These are phyloP conservation scores for Fusarium brachygibbosum DNA, from an alignment of 2,329 filamentous ascomycete genomes.

Conservation along the genomic window DNA sequence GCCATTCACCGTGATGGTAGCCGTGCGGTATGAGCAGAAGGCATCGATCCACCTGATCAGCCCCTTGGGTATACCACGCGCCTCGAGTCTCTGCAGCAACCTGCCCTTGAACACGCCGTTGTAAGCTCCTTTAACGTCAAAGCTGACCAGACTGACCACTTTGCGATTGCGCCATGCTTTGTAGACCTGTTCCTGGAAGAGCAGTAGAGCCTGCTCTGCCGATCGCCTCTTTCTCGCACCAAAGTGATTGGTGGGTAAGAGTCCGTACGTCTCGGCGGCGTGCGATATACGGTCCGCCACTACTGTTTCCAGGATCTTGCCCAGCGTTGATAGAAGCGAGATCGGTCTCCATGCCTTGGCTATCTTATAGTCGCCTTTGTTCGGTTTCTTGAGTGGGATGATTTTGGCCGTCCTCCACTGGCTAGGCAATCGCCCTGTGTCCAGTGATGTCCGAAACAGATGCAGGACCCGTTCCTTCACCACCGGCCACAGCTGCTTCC, in stretches of 20 bases:
- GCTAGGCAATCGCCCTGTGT: not conserved
- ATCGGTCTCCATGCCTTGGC: conserved; percentile 48
- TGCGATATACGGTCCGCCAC: not conserved
- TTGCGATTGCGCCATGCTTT: not conserved
- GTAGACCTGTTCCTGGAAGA: not conserved
- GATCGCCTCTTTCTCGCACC: not conserved
- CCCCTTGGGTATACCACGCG: not conserved
- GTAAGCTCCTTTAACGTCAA: not conserved
- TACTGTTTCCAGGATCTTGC: conserved; percentile 34
- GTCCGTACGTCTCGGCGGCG: not conserved
- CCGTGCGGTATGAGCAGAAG: not conserved
- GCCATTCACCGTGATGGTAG: not conserved
- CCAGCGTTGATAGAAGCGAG: conserved; percentile 47
- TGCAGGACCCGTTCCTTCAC: conserved; percentile 10
- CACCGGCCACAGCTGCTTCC: conserved; percentile 4
- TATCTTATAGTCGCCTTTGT: conserved; percentile 41
- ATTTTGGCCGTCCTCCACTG: conserved; percentile 39
- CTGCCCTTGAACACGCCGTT: not conserved
- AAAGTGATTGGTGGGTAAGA: not conserved
- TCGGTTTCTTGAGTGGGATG: conserved; percentile 32
- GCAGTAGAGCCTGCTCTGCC: not conserved
- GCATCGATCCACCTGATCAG: not conserved
- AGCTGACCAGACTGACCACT: not conserved
- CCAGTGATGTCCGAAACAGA: conserved; percentile 12
- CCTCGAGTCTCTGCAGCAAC: not conserved